These are phyloP conservation scores for Coemansia guatemalensis DNA, from an alignment of 192 early-diverging fungal species.

Conservation along the genomic window DNA sequence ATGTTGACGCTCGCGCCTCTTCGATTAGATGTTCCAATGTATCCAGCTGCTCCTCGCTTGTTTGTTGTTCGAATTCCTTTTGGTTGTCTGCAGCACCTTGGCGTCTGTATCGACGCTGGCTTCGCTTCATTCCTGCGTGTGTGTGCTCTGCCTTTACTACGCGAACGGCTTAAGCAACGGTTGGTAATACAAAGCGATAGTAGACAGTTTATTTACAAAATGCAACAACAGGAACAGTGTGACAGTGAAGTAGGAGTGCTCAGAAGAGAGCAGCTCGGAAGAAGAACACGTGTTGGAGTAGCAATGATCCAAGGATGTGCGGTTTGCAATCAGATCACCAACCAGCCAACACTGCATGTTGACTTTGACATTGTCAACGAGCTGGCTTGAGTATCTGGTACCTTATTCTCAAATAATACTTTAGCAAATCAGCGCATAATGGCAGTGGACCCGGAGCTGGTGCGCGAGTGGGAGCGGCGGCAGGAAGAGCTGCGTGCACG, in stretches of 20 bases:
- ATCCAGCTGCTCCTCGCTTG: conserved; percentile 22
- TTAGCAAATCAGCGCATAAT: not conserved
- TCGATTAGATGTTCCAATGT: conserved; percentile 23
- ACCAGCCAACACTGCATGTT: no score
- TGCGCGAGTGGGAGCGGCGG: conserved; percentile 16
- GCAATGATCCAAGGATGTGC: no score
- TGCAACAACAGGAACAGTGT: no score
- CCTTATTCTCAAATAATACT: not conserved
- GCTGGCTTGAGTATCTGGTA: no score
- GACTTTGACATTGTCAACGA: no score
- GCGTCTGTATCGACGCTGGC: conserved; percentile 17
- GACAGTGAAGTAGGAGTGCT: no score
- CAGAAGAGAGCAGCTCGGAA: no score
- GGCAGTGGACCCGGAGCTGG: conserved; percentile 4
- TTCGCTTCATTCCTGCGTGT: conserved; percentile 16
- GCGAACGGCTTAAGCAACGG: no score
- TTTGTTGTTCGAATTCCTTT: conserved; percentile 20
- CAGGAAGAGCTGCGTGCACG: conserved; percentile 27
- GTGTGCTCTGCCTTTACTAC: not conserved
- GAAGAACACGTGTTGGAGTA: no score
- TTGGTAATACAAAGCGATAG: no score
- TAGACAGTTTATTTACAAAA: no score
- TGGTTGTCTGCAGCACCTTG: conserved; percentile 5
- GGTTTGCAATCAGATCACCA: no score
- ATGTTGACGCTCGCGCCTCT: conserved; percentile 27